Evolutionary conservation across 2,329 filamentous ascomycete species (phyloP).

Genomic region (Botrytis medusae): DNA sequence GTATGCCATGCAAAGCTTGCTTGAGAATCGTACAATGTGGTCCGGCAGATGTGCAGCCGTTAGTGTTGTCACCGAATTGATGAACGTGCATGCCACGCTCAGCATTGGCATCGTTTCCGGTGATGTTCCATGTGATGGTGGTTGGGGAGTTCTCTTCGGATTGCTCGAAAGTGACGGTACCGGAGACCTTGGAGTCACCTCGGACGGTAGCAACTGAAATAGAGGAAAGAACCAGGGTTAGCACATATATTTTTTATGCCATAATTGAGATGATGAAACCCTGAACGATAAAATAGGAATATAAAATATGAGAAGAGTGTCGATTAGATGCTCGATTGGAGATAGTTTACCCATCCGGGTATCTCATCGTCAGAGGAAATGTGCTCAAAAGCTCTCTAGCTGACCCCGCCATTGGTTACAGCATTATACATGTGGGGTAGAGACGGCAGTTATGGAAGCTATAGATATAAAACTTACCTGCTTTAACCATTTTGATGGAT

Average conservation of each 20-base stretch:
- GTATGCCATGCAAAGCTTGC: not conserved
- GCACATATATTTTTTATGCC: not conserved
- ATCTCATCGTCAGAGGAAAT: slow-evolving; percentile 45
- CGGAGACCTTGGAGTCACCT: slow-evolving; percentile 93
- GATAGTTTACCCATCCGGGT: slow-evolving; percentile 49
- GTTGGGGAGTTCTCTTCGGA: slow-evolving; percentile 77
- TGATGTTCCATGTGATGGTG: slow-evolving; percentile 88
- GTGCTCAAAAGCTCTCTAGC: slow-evolving; percentile 59
- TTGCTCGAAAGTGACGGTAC: slow-evolving; percentile 95
- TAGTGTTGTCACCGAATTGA: slow-evolving; percentile 99
- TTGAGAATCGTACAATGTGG: slow-evolving; percentile 76
- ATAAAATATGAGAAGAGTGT: not conserved
- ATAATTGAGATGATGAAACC: not conserved
- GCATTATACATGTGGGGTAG: slow-evolving; percentile 18
- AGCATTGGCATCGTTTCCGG: slow-evolving; percentile 89
- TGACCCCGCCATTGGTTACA: slow-evolving; percentile 37
- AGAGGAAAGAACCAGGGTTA: slow-evolving; percentile 26
- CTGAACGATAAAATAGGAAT: not conserved
- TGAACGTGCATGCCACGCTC: slow-evolving; percentile 98
- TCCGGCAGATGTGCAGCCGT: slow-evolving; percentile 97
- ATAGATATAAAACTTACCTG: slow-evolving; percentile 63
- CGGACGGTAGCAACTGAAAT: slow-evolving; percentile 86
- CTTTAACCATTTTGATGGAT: slow-evolving; percentile 93
- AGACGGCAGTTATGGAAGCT: slow-evolving; percentile 16
- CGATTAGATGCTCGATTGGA: slow-evolving; percentile 38